phyloP scores from a whole-genome alignment of 2,329 filamentous ascomycete genomes.

The Zymoseptoria ardabiliae region DNA sequence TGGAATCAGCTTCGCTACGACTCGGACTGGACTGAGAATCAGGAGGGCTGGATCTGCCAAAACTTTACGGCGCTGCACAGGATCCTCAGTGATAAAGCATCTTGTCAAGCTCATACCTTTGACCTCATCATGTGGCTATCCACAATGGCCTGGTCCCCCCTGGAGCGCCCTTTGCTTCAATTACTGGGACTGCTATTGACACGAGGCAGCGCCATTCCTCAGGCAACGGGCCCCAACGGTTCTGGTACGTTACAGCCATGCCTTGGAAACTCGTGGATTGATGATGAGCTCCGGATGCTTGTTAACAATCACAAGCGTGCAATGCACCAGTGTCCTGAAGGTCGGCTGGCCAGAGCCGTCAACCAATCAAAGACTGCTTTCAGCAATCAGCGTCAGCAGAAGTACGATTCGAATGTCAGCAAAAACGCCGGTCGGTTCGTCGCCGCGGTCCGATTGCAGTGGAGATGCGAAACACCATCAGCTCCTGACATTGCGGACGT shows the following conservation, averaged over 20 bases:
- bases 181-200: neutral
- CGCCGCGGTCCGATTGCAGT: neutral
- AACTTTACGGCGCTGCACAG: neutral
- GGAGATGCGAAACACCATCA: neutral
- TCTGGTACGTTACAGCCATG: neutral
- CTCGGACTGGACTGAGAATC: neutral
- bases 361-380: neutral
- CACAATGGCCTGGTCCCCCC: slow-evolving; percentile 35
- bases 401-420: neutral
- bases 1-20: neutral
- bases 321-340: neutral
- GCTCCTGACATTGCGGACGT: neutral
- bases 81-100: neutral
- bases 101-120: slow-evolving; percentile 2
- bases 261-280: neutral
- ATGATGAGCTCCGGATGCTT: neutral
- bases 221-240: too few species aligned
- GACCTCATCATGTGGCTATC: slow-evolving; percentile 23
- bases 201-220: neutral
- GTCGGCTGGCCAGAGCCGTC: neutral
- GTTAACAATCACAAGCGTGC: neutral
- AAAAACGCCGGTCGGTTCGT: neutral
- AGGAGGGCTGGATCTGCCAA: neutral
- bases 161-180: neutral
- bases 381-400: neutral